phyloP scores from a whole-genome alignment of 805 yeast species.

The Pichia sporocuriosa region DNA sequence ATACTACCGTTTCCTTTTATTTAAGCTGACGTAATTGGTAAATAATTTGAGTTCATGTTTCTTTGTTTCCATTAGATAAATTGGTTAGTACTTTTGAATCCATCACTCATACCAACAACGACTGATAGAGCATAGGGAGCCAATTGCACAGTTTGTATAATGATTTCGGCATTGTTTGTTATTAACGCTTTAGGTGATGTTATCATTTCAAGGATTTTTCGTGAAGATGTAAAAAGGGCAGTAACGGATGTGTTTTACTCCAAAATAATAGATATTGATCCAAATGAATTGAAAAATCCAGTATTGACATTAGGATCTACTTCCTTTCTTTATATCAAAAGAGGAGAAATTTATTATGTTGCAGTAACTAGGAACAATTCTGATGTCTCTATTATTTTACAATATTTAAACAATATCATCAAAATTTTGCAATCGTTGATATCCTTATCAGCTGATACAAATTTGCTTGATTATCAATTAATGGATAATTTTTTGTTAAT shows the following conservation, averaged over 20 bases:
- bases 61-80: too few relatives aligned
- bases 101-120: conserved; percentile 6
- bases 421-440: conserved; percentile 38
- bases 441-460: conserved; percentile 35
- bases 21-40: too few relatives aligned
- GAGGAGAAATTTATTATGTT: conserved; percentile 64
- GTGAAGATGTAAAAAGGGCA: conserved; percentile 70
- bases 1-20: too few relatives aligned
- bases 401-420: conserved; percentile 63
- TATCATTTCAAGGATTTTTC: conserved; percentile 63
- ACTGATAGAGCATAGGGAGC: too few relatives aligned
- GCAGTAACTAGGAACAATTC: conserved; percentile 87
- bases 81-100: too few relatives aligned
- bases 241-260: conserved; percentile 86
- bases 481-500: conserved; percentile 60
- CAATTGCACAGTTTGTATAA: too few relatives aligned
- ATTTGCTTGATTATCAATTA: conserved; percentile 23
- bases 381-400: conserved; percentile 75
- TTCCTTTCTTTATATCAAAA: conserved; percentile 71
- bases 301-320: conserved; percentile 87
- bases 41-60: too few relatives aligned
- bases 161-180: conserved; percentile 81
- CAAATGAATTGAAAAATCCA: conserved; percentile 51
- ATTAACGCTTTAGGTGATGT: conserved; percentile 80
- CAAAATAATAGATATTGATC: conserved; percentile 65